Conservation (phyloP, 108 stramenopile genomes). For the Heterococcus sp. region DNA sequence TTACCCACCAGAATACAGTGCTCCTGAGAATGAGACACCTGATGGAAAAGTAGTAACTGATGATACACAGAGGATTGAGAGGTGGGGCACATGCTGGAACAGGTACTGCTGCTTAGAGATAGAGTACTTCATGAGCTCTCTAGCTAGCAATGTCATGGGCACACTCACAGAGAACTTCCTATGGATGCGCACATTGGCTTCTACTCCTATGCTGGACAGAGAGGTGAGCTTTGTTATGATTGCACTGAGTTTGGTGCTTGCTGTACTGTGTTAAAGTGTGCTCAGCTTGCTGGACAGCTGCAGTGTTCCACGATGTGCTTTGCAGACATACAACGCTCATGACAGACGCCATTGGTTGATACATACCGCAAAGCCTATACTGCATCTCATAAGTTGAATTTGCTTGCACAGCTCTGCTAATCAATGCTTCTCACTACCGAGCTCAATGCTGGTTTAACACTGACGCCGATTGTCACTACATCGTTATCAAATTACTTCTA, state of each 20-base stretch:
- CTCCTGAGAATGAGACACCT: conserved; percentile 71
- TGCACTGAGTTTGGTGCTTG: background rate
- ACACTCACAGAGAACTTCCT: conserved; percentile 76
- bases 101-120: conserved; percentile 85
- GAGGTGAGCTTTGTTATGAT: conserved; percentile 9
- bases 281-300: background rate
- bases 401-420: too few species aligned
- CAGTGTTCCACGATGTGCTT: background rate
- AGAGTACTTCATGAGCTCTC: conserved; percentile 74
- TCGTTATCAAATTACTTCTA: too few species aligned
- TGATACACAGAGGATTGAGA: conserved; percentile 59
- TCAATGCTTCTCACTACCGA: too few species aligned
- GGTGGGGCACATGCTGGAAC: conserved; percentile 90
- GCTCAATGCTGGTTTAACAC: too few species aligned
- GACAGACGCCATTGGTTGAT: background rate
- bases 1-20: conserved; percentile 84
- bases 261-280: background rate
- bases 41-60: conserved; percentile 72
- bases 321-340: too few species aligned
- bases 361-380: background rate
- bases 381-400: too few species aligned
- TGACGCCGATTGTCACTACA: too few species aligned
- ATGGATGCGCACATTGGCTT: conserved; percentile 74
- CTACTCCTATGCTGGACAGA: conserved; percentile 43
- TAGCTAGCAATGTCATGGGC: conserved; percentile 59